Evolutionary conservation across 768 basidiomycete genomes (phyloP), one percentile per base, ranked within the genome.

Genomic region (Kwoniella newhampshirensis): DNA sequence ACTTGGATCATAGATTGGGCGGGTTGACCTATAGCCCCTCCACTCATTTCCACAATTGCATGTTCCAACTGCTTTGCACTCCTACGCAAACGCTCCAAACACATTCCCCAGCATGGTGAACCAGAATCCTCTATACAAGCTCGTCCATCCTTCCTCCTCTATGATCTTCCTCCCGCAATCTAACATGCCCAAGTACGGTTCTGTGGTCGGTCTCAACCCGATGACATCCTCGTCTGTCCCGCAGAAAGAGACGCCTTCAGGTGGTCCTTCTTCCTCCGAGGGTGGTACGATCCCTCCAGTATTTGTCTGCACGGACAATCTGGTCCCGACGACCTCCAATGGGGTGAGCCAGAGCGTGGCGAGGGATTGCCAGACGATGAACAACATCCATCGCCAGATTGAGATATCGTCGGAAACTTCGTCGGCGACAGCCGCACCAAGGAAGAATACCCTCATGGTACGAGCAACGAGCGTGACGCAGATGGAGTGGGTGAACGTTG

Each of bases 161-260:
- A 66, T 61, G 45, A 76, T 61, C 61, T 73, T 76, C 43, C 66
- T 61, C 42, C 62, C 70, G 45, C 71, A 73, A 59, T 76, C 75
- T 27, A 75, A 30, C 43, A 68, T 43, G 21, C 75, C 75, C 25
- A 66, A 61, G 54, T 76, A 76, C 7, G 75, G 73, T 39, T 74
- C 73, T 23, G 62, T 70, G 4, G 70, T 73, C 4, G 75, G 75
- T 48, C 75, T 51, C n/a, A 76, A 54, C 8, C 75, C 75, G 44
- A 76, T 74, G 17, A 76, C 75, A 55, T 76, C 75, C 54, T 76
- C 75, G 12, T 70, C 69, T 17, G 61, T 65, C 9, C 75, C 75
- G 26, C 72, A 73, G 51, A 65, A 76, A 13, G 57, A 41, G 0
- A 72, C 60, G 13, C 73, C 73, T 43, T 76, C 71, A 12, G 73